Conservation (phyloP, 2,329 filamentous ascomycete genomes). For the Diatrype stigma region DNA sequence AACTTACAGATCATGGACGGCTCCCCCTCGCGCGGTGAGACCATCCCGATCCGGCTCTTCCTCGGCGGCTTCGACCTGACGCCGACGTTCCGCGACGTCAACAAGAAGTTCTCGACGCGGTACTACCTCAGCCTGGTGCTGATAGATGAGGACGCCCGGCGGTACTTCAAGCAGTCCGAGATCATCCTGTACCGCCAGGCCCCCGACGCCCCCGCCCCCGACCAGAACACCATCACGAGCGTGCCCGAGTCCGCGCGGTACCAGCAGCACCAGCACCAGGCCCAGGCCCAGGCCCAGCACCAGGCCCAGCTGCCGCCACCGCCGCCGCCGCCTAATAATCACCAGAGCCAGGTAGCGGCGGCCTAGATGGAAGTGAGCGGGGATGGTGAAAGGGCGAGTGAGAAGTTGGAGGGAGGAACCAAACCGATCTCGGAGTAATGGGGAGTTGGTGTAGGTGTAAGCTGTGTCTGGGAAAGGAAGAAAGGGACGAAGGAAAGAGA, state of each 20-base stretch:
- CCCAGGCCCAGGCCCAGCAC: no score
- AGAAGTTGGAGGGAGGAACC: no score
- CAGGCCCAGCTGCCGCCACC: no score
- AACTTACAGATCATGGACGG: conserved; percentile 88
- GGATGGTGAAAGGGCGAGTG: not conserved
- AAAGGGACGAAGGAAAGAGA: no score
- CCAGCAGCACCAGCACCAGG: conserved; percentile 8
- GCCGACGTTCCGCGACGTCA: conserved; percentile 97
- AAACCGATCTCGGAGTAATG: no score
- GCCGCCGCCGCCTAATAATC: no score
- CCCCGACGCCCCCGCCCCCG: conserved; percentile 49
- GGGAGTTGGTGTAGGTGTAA: no score
- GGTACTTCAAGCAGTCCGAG: conserved; percentile 99
- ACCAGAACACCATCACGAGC: conserved; percentile 42
- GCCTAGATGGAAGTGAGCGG: not conserved
- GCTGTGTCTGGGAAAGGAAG: no score
- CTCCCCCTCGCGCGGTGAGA: conserved; percentile 90
- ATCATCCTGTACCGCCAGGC: conserved; percentile 92
- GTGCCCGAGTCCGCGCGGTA: conserved; percentile 30
- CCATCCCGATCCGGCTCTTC: conserved; percentile 95
- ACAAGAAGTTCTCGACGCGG: conserved; percentile 98
- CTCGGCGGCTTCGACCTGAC: conserved; percentile 96
- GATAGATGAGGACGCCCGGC: conserved; percentile 93
- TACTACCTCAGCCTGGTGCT: conserved; percentile 96
- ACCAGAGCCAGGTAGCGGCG: conserved; percentile 5